Evolutionary conservation across 495 filamentous ascomycete genomes (phyloP), one percentile per base, ranked within the genome.

Genomic region (Terfezia boudieri): DNA sequence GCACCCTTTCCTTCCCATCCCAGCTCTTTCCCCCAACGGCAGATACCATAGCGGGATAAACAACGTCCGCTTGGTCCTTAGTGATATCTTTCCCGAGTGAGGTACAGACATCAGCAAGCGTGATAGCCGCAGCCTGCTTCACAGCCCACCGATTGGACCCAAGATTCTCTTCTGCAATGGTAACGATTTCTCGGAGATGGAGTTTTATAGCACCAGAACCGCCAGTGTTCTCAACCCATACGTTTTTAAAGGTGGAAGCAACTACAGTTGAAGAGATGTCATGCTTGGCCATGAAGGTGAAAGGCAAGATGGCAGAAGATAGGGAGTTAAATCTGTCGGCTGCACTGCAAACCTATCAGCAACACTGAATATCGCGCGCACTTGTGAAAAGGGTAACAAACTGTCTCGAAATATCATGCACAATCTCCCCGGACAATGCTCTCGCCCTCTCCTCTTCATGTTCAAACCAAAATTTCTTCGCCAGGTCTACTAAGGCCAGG

Each of bases 141-240:
- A 94, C 77, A 8, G 78, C 78, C 90, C 90, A 96, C 61, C 81
- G 81, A 3, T 82, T 74, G 8, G 84, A 86, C 4, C 80, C 74
- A 12, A 95, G 66, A 54, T 86, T 73, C 53, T 73, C 69, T 16
- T 75, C 71, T 12, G 77, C 76, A 1, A 95, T 70, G 12, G 66
- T 68, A 14, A 82, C 70, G 58, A 96, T 93, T 68, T 98, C 90
- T 46, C 72, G 73, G 17, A 93, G 71, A 62, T 94, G 92, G 2
- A 94, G 73, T 54, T 82, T 73, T 20, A 94, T 83, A 1, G 84
- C 81, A 36, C 86, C 76, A 17, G 76, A 77, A 41, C 87, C 86
- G 37, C 86, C 88, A 2, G 89, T 88, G 63, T 88, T 87, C 56
- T 93, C 83, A 38, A 74, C 75, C 90, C 90, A 98, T 0, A 83